Percentiles rank a stretch among this genome's conserved stretches.
Evolutionary conservation across 2,329 filamentous ascomycete species (phyloP).

Genomic region (Fonsecaea nubica): DNA sequence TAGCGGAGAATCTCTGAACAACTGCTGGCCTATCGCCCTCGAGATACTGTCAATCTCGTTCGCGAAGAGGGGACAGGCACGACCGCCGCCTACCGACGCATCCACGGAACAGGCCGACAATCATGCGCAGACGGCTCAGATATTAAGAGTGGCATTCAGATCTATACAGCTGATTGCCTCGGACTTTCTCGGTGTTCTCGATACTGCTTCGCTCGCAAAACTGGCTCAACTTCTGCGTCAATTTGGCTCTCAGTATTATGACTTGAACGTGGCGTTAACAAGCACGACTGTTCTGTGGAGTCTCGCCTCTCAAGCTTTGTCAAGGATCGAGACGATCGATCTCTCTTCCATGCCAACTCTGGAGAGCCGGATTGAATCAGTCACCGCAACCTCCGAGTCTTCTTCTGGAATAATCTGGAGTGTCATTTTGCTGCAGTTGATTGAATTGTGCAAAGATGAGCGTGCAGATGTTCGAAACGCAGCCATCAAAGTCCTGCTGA

Average conservation of each 20-base stretch:
- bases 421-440: constrained; percentile 36
- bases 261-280: constrained; percentile 93
- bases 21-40: constrained; percentile 84
- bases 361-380: constrained; percentile 4
- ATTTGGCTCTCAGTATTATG: constrained; percentile 87
- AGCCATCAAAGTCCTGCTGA: constrained; percentile 85
- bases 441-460: constrained; percentile 50
- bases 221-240: constrained; percentile 87
- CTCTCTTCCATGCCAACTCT: constrained; percentile 17
- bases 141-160: constrained; percentile 85
- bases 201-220: constrained; percentile 72
- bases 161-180: constrained; percentile 93
- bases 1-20: constrained; percentile 70
- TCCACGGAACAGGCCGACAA: constrained; percentile 22
- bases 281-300: constrained; percentile 97
- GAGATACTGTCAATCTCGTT: constrained; percentile 85
- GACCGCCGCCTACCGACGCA: constrained; percentile 44
- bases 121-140: constrained; percentile 46
- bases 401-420: constrained; percentile 33
- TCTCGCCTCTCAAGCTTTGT: constrained; percentile 65
- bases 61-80: constrained; percentile 27
- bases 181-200: constrained; percentile 81
- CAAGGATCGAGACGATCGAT: constrained; percentile 27
- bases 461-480: constrained; percentile 57
- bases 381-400: not conserved